These are phyloP conservation scores for Tillandsia leiboldiana DNA, from an alignment of 176 grass and related monocot genomes.

Conservation along the genomic window DNA sequence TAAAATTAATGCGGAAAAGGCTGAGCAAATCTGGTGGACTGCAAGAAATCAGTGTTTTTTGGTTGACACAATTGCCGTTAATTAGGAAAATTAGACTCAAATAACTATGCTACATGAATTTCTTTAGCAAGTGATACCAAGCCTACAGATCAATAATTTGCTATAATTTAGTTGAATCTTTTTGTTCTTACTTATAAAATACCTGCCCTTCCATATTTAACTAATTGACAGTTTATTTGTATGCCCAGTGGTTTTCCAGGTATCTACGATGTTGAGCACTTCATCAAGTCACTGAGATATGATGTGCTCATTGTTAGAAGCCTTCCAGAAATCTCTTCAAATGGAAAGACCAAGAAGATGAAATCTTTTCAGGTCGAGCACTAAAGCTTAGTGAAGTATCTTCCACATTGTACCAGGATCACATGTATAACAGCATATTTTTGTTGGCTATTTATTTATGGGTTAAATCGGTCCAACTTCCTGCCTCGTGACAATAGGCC, in stretches of 20 bases:
- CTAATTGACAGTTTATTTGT: constrained; percentile 32
- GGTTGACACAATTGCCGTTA: no score
- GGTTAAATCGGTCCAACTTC: no score
- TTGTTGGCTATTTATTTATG: no score
- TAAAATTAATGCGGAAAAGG: no score
- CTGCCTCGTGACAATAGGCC: no score
- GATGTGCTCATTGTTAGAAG: constrained; percentile 68
- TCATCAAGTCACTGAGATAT: constrained; percentile 82
- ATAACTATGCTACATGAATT: neutral
- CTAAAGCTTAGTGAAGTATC: neutral
- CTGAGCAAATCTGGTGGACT: no score
- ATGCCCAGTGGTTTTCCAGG: constrained; percentile 81
- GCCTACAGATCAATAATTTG: no score
- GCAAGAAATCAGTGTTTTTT: no score
- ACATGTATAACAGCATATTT: neutral
- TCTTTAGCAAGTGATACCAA: neutral
- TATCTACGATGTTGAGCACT: constrained; percentile 96
- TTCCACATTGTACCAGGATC: neutral
- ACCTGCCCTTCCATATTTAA: neutral
- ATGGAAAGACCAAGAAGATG: constrained; percentile 91
- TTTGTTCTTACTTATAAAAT: no score
- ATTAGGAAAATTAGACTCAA: neutral
- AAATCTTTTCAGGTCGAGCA: constrained; percentile 59
- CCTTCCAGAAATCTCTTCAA: constrained; percentile 59
- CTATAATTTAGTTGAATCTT: no score